Percentiles rank a stretch among this genome's conserved stretches.
These are phyloP conservation scores for Ustulina deusta DNA, from an alignment of 2,329 filamentous ascomycete species.

Conservation along the genomic window DNA sequence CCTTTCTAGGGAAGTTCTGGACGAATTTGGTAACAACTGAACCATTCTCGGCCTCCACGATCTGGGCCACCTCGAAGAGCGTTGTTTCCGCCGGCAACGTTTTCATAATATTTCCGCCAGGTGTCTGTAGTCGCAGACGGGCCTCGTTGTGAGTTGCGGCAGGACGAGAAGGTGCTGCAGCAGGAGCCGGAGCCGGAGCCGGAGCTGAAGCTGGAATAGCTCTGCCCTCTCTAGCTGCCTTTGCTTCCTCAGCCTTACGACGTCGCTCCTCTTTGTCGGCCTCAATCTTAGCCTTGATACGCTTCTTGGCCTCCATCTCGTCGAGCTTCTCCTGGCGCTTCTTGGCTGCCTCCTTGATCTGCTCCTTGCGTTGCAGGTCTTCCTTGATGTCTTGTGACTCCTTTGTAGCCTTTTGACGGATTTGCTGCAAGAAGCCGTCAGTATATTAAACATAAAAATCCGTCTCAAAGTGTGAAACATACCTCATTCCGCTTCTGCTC, in stretches of 20 bases:
- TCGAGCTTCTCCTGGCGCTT: slow-evolving; percentile 90
- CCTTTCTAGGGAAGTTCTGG: slow-evolving; percentile 88
- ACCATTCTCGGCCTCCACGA: slow-evolving; percentile 78
- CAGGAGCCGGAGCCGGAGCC: slow-evolving; percentile 59
- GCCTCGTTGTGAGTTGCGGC: slow-evolving; percentile 82
- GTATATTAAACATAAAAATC: slow-evolving; percentile 9
- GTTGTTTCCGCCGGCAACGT: slow-evolving; percentile 90
- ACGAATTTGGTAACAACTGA: slow-evolving; percentile 80
- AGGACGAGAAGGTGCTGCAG: slow-evolving; percentile 64
- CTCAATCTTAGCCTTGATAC: slow-evolving; percentile 93
- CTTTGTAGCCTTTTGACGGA: slow-evolving; percentile 87
- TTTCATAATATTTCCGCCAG: slow-evolving; percentile 83
- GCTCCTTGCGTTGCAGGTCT: slow-evolving; percentile 86
- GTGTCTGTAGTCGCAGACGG: slow-evolving; percentile 82
- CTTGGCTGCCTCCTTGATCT: slow-evolving; percentile 87
- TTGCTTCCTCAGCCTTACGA: slow-evolving; percentile 85
- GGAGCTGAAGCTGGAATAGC: slow-evolving; percentile 53
- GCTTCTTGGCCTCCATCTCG: slow-evolving; percentile 86
- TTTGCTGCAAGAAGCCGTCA: slow-evolving; percentile 61
- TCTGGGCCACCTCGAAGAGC: slow-evolving; percentile 88
- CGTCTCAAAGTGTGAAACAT: slow-evolving; percentile 36
- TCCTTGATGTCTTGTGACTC: slow-evolving; percentile 92
- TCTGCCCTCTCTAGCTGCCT: slow-evolving; percentile 86
- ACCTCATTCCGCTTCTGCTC: slow-evolving; percentile 89
- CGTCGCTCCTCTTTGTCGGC: slow-evolving; percentile 92